phyloP scores from a whole-genome alignment of 306 rosid species.

The Oxytropis ochrocephala region DNA sequence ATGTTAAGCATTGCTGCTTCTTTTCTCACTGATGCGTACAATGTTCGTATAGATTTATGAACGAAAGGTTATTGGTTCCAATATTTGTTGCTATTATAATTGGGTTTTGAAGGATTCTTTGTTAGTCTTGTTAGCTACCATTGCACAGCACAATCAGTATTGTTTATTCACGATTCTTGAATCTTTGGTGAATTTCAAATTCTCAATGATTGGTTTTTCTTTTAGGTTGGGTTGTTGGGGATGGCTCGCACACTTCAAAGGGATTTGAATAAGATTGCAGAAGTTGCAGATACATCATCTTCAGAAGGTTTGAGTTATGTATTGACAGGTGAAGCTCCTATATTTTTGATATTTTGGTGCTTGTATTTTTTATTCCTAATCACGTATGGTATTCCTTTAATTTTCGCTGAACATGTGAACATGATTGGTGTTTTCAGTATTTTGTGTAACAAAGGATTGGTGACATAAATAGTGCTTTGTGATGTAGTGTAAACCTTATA shows the following conservation, averaged over 20 bases:
- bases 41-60: background rate
- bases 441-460: background rate
- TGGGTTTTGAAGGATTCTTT: background rate
- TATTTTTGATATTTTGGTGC: background rate
- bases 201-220: slow-evolving; percentile 5
- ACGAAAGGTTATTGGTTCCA: background rate
- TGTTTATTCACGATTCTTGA: background rate
- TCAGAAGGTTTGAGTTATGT: slow-evolving; percentile 76
- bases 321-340: slow-evolving; percentile 68
- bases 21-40: background rate
- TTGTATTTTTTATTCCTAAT: slow-evolving; percentile 1
- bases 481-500: background rate
- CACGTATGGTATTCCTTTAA: background rate
- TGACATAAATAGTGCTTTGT: background rate
- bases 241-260: slow-evolving; percentile 77
- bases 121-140: slow-evolving; percentile 9
- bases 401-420: background rate
- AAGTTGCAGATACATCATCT: slow-evolving; percentile 83
- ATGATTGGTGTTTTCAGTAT: slow-evolving; percentile 5
- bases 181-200: slow-evolving; percentile 6
- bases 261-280: slow-evolving; percentile 89
- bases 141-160: background rate
- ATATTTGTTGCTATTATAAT: background rate
- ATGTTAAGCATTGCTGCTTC: background rate
- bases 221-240: slow-evolving; percentile 89